phyloP scores from a whole-genome alignment of 2,329 filamentous ascomycete genomes.

The Stenocarpella maydis region DNA sequence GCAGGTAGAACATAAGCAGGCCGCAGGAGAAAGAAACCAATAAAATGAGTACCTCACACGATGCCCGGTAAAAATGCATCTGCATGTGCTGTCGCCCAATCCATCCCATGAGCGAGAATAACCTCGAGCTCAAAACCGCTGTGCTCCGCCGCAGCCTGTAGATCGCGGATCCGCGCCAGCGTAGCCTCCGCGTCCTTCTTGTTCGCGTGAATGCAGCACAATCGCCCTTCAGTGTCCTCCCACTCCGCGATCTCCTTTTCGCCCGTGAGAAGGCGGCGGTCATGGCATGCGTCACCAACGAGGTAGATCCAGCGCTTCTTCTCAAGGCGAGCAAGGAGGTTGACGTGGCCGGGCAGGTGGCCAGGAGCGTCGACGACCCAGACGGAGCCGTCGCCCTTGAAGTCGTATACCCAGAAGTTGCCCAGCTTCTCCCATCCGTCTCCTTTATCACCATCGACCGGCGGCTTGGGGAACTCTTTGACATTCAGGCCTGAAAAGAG shows the following conservation, averaged over 20 bases:
- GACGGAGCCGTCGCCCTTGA: constrained; percentile 55
- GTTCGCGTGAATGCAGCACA: constrained; percentile 60
- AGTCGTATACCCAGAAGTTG: constrained; percentile 55
- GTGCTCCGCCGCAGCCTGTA: constrained; percentile 44
- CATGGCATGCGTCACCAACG: constrained; percentile 62
- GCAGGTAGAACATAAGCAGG: neutral
- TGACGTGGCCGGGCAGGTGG: constrained; percentile 60
- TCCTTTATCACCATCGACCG: neutral
- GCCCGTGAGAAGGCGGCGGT: constrained; percentile 57
- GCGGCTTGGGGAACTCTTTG: constrained; percentile 51
- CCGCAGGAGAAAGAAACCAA: neutral
- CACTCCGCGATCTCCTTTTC: constrained; percentile 61
- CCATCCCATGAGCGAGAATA: constrained; percentile 59
- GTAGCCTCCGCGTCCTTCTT: constrained; percentile 52
- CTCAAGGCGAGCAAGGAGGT: constrained; percentile 53
- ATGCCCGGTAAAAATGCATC: constrained; percentile 27
- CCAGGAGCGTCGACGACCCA: constrained; percentile 59
- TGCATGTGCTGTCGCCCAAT: constrained; percentile 49
- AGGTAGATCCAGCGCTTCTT: constrained; percentile 55
- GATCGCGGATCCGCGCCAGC: constrained; percentile 49
- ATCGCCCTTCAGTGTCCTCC: constrained; percentile 52
- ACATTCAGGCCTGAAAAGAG: constrained; percentile 45
- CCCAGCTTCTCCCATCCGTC: constrained; percentile 49
- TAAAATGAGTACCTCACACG: neutral
- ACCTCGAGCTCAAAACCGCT: constrained; percentile 52